These are phyloP conservation scores for Dactylellina drechsleri DNA, from an alignment of 2,329 filamentous ascomycete genomes.

Conservation along the genomic window DNA sequence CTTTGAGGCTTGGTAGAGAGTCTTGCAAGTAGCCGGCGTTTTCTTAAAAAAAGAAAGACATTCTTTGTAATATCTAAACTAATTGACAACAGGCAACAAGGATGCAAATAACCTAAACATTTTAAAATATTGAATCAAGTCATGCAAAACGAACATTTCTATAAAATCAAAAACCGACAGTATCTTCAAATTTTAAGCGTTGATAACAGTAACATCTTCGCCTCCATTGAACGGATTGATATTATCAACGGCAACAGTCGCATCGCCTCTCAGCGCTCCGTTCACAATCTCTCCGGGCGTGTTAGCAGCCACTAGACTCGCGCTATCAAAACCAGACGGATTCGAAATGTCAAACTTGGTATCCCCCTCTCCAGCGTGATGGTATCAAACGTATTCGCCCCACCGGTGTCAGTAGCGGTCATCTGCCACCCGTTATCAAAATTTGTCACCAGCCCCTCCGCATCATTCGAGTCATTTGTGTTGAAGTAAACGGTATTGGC, in stretches of 20 bases:
- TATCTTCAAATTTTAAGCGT: too few relatives aligned
- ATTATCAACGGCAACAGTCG: slow-evolving; percentile 19
- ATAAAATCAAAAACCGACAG: not conserved
- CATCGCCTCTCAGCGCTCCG: slow-evolving; percentile 9
- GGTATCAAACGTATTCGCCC: slow-evolving; percentile 6
- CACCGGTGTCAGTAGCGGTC: slow-evolving; percentile 23
- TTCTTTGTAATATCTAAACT: not conserved
- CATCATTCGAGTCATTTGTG: slow-evolving; percentile 12
- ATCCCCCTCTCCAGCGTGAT: slow-evolving; percentile 17
- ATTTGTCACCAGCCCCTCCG: slow-evolving; percentile 8
- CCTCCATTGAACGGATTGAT: not conserved
- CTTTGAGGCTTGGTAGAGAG: slow-evolving; percentile 27
- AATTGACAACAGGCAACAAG: not conserved
- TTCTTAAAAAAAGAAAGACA: too few relatives aligned
- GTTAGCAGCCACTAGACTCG: slow-evolving; percentile 6
- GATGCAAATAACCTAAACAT: not conserved
- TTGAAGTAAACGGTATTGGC: slow-evolving; percentile 24
- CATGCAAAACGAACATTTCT: not conserved
- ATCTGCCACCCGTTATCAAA: slow-evolving; percentile 19
- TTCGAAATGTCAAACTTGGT: slow-evolving; percentile 23
- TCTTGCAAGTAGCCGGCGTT: slow-evolving; percentile 6
- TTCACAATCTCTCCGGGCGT: slow-evolving; percentile 11
- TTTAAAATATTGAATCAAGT: not conserved
- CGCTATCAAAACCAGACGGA: slow-evolving; percentile 20
- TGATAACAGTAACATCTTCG: too few relatives aligned